Evolutionary conservation across 495 filamentous ascomycete genomes (phyloP).

Genomic region (Lophiotrema nucula): DNA sequence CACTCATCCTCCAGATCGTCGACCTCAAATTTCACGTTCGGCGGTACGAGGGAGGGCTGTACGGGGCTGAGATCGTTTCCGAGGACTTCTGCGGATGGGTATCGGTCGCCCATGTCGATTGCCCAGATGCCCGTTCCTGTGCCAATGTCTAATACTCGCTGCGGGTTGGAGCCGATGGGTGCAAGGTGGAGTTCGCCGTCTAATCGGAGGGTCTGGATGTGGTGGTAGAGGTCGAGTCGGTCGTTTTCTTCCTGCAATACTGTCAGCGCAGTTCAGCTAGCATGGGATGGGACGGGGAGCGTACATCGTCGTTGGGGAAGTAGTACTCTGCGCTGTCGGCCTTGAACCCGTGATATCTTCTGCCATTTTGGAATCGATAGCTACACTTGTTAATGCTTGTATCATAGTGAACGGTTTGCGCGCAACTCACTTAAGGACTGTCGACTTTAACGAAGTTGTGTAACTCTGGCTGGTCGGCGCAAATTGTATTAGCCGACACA

Average conservation of each 20-base stretch:
- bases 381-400: neutral
- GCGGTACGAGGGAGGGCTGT: slow-evolving; percentile 29
- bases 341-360: slow-evolving; percentile 33
- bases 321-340: slow-evolving; percentile 27
- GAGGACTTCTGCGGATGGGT: slow-evolving; percentile 22
- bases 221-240: slow-evolving; percentile 52
- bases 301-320: slow-evolving; percentile 30
- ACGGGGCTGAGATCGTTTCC: slow-evolving; percentile 31
- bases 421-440: slow-evolving; percentile 41
- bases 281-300: neutral
- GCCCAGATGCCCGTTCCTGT: slow-evolving; percentile 35
- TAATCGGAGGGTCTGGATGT: slow-evolving; percentile 21
- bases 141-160: slow-evolving; percentile 30
- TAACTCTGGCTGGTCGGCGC: slow-evolving; percentile 19
- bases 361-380: slow-evolving; percentile 32
- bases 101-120: slow-evolving; percentile 32
- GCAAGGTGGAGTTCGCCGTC: slow-evolving; percentile 24
- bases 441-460: slow-evolving; percentile 48
- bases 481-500: neutral
- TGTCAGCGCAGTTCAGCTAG: neutral
- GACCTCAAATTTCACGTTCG: slow-evolving; percentile 34
- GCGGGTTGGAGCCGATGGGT: slow-evolving; percentile 17
- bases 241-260: slow-evolving; percentile 25
- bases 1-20: slow-evolving; percentile 32
- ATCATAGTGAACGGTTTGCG: slow-evolving; percentile 8